Evolutionary conservation across 164 flowering plant species (phyloP).

Genomic region (Chimonanthus salicifolius): DNA sequence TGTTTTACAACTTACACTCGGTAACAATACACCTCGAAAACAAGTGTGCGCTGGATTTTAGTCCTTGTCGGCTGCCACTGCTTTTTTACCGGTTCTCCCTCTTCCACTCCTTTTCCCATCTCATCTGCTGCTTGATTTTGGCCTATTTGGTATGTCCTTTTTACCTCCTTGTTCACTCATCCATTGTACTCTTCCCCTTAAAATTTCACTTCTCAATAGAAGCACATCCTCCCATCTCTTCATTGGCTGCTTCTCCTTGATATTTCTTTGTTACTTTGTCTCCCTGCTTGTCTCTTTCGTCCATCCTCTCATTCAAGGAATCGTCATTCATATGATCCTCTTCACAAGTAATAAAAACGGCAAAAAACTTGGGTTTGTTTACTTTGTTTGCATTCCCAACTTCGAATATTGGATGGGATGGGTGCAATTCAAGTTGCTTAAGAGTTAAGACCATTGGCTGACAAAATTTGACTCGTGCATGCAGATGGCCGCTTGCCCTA

Average conservation of each 20-base stretch:
- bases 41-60: background rate
- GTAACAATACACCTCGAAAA: too few species aligned
- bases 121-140: background rate
- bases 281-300: slow-evolving; percentile 6
- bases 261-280: background rate
- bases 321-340: background rate
- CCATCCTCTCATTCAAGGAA: slow-evolving; percentile 12
- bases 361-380: too few species aligned
- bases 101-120: background rate
- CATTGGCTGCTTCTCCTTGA: slow-evolving; percentile 1
- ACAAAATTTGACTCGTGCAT: too few species aligned
- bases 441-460: too few species aligned
- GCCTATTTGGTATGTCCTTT: background rate
- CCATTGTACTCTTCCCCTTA: background rate
- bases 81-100: background rate
- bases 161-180: background rate
- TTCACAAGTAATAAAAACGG: background rate
- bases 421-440: too few species aligned
- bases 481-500: too few species aligned
- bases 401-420: too few species aligned
- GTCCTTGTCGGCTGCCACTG: background rate
- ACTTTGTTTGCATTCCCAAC: too few species aligned
- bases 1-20: too few species aligned
- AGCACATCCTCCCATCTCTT: slow-evolving; percentile 5
- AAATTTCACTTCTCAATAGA: background rate